phyloP scores from a whole-genome alignment of 2,329 filamentous ascomycete genomes.

The Monilinia aucupariae region DNA sequence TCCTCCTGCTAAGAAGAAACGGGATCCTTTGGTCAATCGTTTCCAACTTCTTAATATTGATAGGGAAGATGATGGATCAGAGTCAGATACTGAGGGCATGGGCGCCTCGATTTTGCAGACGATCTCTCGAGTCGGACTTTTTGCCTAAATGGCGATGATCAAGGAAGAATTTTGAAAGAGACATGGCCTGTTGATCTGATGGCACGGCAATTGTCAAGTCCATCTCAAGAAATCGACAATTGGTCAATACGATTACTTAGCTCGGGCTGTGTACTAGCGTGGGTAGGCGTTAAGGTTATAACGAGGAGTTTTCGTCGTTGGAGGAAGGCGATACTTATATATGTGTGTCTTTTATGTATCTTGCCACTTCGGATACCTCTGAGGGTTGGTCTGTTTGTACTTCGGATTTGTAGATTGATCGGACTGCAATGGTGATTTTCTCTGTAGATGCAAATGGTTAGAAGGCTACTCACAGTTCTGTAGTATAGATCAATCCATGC shows the following conservation, averaged over 20 bases:
- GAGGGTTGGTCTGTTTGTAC: slow-evolving; percentile 12
- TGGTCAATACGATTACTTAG: not conserved
- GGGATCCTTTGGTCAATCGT: slow-evolving; percentile 47
- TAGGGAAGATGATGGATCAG: slow-evolving; percentile 36
- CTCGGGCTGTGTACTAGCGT: not conserved
- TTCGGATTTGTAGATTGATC: slow-evolving; percentile 14
- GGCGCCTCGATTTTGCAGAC: slow-evolving; percentile 1
- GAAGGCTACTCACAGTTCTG: not conserved
- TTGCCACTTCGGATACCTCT: slow-evolving; percentile 21
- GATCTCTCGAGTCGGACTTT: not conserved
- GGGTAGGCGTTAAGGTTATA: not conserved
- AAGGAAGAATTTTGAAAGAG: not conserved
- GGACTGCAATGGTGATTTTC: not conserved
- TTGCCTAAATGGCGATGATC: not conserved
- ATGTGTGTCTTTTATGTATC: slow-evolving; percentile 14
- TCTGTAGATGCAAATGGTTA: not conserved
- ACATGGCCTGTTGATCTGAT: not conserved
- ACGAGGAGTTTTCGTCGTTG: not conserved
- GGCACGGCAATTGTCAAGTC: not conserved
- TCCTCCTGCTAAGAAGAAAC: slow-evolving; percentile 37
- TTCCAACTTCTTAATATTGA: slow-evolving; percentile 56
- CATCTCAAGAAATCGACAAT: not conserved
- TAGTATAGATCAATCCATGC: slow-evolving; percentile 8
- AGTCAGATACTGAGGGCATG: slow-evolving; percentile 16
- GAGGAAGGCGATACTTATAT: slow-evolving; percentile 20